Evolutionary conservation across 768 basidiomycete genomes (phyloP).

Genomic region (Tylopilus vinaceipallidus): DNA sequence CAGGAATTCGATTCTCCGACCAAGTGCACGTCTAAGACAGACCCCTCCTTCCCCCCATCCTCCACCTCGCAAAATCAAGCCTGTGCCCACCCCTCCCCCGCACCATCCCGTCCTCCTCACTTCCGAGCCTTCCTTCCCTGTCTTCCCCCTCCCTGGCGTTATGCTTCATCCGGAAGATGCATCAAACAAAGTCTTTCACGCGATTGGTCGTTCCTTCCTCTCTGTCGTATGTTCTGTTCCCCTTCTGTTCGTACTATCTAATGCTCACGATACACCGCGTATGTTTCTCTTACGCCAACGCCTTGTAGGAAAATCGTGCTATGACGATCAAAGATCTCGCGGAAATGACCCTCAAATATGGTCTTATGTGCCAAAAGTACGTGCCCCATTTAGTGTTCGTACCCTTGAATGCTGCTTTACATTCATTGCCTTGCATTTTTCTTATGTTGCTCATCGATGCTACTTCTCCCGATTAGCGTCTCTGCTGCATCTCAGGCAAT

Average conservation of each 20-base stretch:
- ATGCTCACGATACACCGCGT: slow-evolving; percentile 18
- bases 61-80: slow-evolving; percentile 33
- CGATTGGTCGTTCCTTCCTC: slow-evolving; percentile 69
- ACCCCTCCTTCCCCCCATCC: slow-evolving; percentile 39
- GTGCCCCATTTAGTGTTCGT: slow-evolving; percentile 26
- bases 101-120: slow-evolving; percentile 19
- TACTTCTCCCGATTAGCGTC: slow-evolving; percentile 40
- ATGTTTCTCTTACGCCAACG: slow-evolving; percentile 10
- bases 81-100: slow-evolving; percentile 25
- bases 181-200: slow-evolving; percentile 66
- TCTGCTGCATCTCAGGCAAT: slow-evolving; percentile 82
- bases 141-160: slow-evolving; percentile 62
- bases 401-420: slow-evolving; percentile 7
- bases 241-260: slow-evolving; percentile 7
- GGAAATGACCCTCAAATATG: slow-evolving; percentile 61
- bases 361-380: slow-evolving; percentile 75
- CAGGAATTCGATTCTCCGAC: slow-evolving; percentile 50
- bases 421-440: slow-evolving; percentile 9
- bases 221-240: slow-evolving; percentile 56
- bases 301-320: slow-evolving; percentile 66
- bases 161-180: slow-evolving; percentile 76
- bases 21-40: slow-evolving; percentile 49
- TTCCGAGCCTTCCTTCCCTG: slow-evolving; percentile 27
- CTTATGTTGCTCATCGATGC: slow-evolving; percentile 10
- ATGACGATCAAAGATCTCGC: slow-evolving; percentile 87